Percentiles rank a stretch among this genome's conserved stretches.
Conservation (phyloP, 345 rosid genomes). For the Ricinus communis region DNA sequence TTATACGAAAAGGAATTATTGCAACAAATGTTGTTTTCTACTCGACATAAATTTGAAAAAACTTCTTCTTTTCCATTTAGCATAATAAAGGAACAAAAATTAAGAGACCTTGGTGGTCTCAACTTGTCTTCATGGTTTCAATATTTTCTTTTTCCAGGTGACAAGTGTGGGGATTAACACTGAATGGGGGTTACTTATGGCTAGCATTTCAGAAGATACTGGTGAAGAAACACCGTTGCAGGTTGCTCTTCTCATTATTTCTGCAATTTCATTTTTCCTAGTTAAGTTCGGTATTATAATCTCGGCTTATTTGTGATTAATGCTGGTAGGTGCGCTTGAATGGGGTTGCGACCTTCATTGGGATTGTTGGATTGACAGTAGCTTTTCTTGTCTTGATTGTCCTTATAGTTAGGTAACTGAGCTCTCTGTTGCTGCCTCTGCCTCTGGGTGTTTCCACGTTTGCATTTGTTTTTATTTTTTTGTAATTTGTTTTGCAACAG, state of each 20-base stretch:
- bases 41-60: neutral
- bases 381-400: constrained; percentile 72
- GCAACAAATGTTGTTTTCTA: no score
- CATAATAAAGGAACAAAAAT: neutral
- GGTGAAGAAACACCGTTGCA: constrained; percentile 44
- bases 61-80: neutral
- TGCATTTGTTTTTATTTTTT: neutral
- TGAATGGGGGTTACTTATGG: constrained; percentile 42
- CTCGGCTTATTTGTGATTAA: constrained; percentile 12
- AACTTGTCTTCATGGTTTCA: neutral
- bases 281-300: constrained; percentile 3
- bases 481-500: constrained; percentile 34
- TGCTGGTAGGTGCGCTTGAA: constrained; percentile 78
- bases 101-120: neutral
- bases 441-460: neutral
- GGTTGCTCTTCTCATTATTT: constrained; percentile 22
- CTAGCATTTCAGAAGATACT: constrained; percentile 40
- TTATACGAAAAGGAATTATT: no score
- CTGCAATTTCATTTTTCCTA: neutral
- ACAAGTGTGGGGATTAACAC: constrained; percentile 37
- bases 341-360: constrained; percentile 98
- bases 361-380: constrained; percentile 85
- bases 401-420: constrained; percentile 68
- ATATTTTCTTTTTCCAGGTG: constrained; percentile 17
- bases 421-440: neutral